phyloP scores from a whole-genome alignment of 1,284 basidiomycete species.

The Trametes sp. region DNA sequence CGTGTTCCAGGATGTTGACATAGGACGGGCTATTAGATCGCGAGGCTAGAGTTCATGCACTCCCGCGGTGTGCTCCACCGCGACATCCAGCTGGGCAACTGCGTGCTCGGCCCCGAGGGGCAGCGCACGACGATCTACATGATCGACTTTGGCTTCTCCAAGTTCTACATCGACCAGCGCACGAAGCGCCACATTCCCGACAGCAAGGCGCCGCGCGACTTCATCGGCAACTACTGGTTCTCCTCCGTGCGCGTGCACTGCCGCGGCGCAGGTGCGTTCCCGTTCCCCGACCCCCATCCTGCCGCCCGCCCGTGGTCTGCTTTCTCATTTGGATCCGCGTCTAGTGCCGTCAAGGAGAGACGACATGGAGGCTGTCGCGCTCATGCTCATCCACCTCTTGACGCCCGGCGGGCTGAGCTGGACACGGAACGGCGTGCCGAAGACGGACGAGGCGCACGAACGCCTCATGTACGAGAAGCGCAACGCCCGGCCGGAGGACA shows the following conservation, averaged over 20 bases:
- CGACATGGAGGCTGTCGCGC: constrained; percentile 75
- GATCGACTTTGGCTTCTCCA: constrained; percentile 86
- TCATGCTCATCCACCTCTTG: constrained; percentile 80
- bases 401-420: constrained; percentile 77
- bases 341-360: constrained; percentile 80
- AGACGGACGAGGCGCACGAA: constrained; percentile 66
- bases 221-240: constrained; percentile 86
- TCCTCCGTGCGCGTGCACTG: constrained; percentile 78
- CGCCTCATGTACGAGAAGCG: constrained; percentile 68
- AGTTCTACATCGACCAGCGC: constrained; percentile 69
- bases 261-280: constrained; percentile 63
- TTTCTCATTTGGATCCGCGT: too few relatives aligned
- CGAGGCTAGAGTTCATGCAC: constrained; percentile 76
- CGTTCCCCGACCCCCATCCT: not conserved
- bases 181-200: constrained; percentile 74
- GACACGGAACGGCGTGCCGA: constrained; percentile 79
- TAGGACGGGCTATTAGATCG: constrained; percentile 53
- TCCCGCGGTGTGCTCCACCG: constrained; percentile 73
- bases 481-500: constrained; percentile 62
- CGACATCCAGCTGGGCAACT: constrained; percentile 81
- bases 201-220: constrained; percentile 69
- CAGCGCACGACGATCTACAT: constrained; percentile 72
- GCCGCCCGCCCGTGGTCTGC: not conserved
- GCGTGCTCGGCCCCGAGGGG: constrained; percentile 64
- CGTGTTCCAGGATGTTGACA: constrained; percentile 16